These are phyloP conservation scores for Colletotrichum sp. DNA, from an alignment of 2,329 filamentous ascomycete species.

Conservation along the genomic window DNA sequence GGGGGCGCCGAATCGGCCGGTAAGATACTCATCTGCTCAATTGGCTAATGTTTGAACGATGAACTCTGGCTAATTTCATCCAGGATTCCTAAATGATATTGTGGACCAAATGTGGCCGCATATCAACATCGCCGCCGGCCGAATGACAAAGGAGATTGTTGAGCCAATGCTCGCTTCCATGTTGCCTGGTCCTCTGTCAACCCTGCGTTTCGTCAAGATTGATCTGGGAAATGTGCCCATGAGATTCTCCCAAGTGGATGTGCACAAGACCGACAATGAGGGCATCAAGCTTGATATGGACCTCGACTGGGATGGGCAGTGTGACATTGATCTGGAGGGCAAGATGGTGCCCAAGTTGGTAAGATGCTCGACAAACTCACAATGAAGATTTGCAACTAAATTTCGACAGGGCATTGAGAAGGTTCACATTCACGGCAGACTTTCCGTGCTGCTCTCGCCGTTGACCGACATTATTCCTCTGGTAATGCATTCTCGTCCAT, in stretches of 20 bases:
- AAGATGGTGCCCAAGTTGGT: conserved; percentile 47
- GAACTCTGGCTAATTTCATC: too few species aligned
- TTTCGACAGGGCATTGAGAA: conserved; percentile 46
- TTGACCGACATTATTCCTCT: conserved; percentile 50
- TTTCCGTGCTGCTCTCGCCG: conserved; percentile 48
- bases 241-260: conserved; percentile 44
- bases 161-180: conserved; percentile 52
- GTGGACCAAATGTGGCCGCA: conserved; percentile 54
- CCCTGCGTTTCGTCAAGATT: conserved; percentile 49
- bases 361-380: not conserved
- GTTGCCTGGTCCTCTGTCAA: conserved; percentile 47
- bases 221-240: conserved; percentile 49
- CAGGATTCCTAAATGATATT: conserved; percentile 51
- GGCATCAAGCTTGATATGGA: conserved; percentile 56
- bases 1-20: conserved; percentile 45
- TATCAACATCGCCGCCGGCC: conserved; percentile 46
- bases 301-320: conserved; percentile 48
- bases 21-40: not conserved
- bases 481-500: conserved; percentile 30
- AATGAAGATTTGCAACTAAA: not conserved
- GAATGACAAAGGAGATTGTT: conserved; percentile 50
- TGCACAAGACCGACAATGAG: conserved; percentile 46
- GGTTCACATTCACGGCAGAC: conserved; percentile 47
- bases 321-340: conserved; percentile 51
- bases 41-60: too few species aligned